Evolutionary conservation across 2,329 filamentous ascomycete genomes (phyloP).

Genomic region (Calonectria fujianensis): DNA sequence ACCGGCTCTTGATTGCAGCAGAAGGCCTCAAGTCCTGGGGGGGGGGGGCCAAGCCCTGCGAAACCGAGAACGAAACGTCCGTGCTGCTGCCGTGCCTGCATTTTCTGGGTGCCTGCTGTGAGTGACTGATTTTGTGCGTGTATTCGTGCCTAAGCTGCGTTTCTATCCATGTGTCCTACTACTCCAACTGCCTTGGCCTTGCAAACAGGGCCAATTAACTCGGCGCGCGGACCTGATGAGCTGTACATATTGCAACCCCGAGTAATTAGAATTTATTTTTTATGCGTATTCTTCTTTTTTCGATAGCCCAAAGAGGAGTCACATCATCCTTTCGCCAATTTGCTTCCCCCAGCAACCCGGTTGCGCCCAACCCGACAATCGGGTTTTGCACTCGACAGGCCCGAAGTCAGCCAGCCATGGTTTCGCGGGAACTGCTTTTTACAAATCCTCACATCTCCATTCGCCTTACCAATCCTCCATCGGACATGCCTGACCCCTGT

Average conservation of each 20-base stretch:
- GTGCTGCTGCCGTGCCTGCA: constrained; percentile 11
- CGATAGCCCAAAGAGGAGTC: neutral
- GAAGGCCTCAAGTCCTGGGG: neutral
- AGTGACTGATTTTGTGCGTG: neutral
- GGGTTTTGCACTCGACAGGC: constrained; percentile 17
- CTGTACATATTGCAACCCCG: neutral
- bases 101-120: constrained; percentile 12
- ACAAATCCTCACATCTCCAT: neutral
- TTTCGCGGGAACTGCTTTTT: constrained; percentile 12
- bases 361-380: constrained; percentile 24
- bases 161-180: neutral
- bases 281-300: constrained; percentile 8
- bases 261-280: constrained; percentile 3
- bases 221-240: constrained; percentile 7
- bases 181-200: neutral
- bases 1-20: constrained; percentile 19
- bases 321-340: neutral
- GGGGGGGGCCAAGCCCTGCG: neutral
- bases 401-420: constrained; percentile 3
- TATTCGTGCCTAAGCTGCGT: neutral
- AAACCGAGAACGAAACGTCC: constrained; percentile 19
- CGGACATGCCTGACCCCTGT: constrained; percentile 33
- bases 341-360: constrained; percentile 9
- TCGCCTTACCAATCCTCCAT: constrained; percentile 1
- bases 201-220: constrained; percentile 3